Evolutionary conservation across 179 eudicot species (phyloP).

Genomic region (Corrigiola litoralis): DNA sequence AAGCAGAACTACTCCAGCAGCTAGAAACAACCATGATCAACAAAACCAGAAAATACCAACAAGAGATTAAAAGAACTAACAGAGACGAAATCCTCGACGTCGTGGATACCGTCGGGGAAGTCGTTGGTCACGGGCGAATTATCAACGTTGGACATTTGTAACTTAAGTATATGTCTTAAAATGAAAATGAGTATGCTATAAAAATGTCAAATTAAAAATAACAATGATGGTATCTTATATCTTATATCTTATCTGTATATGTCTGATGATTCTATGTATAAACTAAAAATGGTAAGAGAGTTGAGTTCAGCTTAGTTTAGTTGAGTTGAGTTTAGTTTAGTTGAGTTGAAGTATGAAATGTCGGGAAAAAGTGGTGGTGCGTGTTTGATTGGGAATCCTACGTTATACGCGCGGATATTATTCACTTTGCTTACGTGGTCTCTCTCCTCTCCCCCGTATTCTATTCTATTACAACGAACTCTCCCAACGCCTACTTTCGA

Average conservation of each 20-base stretch:
- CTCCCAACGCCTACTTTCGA: no score
- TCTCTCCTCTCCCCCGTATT: constrained; percentile 13
- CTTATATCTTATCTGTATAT: no score
- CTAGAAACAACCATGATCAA: neutral
- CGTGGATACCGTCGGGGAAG: constrained; percentile 39
- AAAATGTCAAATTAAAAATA: neutral
- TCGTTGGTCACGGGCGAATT: constrained; percentile 10
- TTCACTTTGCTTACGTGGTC: constrained; percentile 52
- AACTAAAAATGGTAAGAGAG: no score
- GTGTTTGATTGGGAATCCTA: constrained; percentile 47
- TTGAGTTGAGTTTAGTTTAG: constrained; percentile 2
- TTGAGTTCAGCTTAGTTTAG: neutral
- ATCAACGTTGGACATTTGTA: neutral
- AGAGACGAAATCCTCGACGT: constrained; percentile 52
- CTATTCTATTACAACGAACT: no score
- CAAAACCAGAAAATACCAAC: neutral
- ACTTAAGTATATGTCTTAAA: no score
- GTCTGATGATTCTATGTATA: no score
- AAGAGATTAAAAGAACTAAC: constrained; percentile 29
- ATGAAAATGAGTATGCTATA: neutral
- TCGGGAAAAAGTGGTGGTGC: constrained; percentile 11
- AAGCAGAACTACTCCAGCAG: neutral
- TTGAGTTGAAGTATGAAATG: neutral
- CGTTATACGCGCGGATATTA: constrained; percentile 46
- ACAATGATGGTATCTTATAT: no score